Evolutionary conservation across 169 alveolate species (phyloP).

Genomic region (Eimeria acervulina): DNA sequence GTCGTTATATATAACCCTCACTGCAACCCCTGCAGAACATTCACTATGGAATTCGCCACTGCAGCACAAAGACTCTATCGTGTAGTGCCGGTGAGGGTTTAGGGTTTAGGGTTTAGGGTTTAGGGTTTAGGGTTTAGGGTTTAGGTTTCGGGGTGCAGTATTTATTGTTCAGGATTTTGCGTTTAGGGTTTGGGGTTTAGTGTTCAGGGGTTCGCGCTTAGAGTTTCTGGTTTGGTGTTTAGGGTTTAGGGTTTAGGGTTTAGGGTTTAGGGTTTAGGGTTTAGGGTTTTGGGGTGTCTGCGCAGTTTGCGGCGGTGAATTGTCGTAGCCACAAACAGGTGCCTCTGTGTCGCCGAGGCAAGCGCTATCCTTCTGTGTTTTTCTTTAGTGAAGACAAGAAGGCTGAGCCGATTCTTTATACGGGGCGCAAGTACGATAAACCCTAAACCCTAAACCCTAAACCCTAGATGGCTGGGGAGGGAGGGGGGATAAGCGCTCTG

Average conservation of each 20-base stretch:
- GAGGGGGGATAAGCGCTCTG: too few relatives aligned
- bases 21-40: neutral
- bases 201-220: constrained; percentile 6
- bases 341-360: constrained; percentile 79
- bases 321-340: neutral
- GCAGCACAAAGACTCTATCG: constrained; percentile 89
- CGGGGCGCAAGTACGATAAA: constrained; percentile 92
- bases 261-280: constrained; percentile 13
- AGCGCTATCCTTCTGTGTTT: constrained; percentile 87
- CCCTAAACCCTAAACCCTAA: constrained; percentile 93
- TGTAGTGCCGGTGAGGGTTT: neutral
- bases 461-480: too few relatives aligned
- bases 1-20: constrained; percentile 92
- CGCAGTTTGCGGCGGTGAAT: constrained; percentile 83
- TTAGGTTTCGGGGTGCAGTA: constrained; percentile 85
- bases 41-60: constrained; percentile 88
- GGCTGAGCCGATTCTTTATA: constrained; percentile 88
- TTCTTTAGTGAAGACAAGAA: constrained; percentile 90
- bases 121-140: neutral
- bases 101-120: constrained; percentile 39
- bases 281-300: constrained; percentile 52
- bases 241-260: constrained; percentile 19
- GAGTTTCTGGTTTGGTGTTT: neutral
- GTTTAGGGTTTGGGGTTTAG: neutral
- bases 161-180: constrained; percentile 52